Conservation (phyloP, 495 filamentous ascomycete species). For the Penicillium antarcticum region DNA sequence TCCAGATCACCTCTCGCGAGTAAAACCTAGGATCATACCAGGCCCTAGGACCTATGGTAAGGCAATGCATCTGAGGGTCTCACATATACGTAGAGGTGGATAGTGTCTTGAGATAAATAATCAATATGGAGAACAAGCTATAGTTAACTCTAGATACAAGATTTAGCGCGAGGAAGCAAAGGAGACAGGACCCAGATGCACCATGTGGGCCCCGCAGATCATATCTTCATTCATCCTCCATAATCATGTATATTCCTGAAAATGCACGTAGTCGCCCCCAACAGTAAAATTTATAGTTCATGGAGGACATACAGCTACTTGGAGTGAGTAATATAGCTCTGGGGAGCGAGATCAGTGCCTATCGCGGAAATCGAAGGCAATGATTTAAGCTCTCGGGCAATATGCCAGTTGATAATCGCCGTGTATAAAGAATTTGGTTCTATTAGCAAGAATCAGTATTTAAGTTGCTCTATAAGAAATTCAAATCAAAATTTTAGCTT, state of each 20-base stretch:
- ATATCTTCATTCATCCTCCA: background rate
- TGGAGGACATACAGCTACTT: no score
- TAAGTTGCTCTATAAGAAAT: background rate
- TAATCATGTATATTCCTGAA: background rate
- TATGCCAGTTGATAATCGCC: constrained; percentile 30
- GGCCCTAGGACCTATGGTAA: no score
- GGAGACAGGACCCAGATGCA: background rate
- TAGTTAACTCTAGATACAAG: background rate
- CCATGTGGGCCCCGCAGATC: background rate
- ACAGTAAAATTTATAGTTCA: no score
- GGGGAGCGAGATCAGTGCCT: no score
- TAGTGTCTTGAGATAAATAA: background rate
- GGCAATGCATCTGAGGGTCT: background rate
- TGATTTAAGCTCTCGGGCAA: constrained; percentile 27
- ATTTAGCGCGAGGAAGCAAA: background rate
- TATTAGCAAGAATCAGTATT: constrained; percentile 10
- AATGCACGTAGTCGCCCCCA: no score
- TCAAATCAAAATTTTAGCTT: constrained; percentile 5
- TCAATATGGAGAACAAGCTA: background rate
- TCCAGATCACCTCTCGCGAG: no score
- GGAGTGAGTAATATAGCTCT: no score
- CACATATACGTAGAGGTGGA: background rate
- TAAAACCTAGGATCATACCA: no score
- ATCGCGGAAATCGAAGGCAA: constrained; percentile 28
- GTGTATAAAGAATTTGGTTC: constrained; percentile 34